Base-by-base conservation (phyloP, 768 basidiomycete species). In the Pleurotus tuoliensis region DNA sequence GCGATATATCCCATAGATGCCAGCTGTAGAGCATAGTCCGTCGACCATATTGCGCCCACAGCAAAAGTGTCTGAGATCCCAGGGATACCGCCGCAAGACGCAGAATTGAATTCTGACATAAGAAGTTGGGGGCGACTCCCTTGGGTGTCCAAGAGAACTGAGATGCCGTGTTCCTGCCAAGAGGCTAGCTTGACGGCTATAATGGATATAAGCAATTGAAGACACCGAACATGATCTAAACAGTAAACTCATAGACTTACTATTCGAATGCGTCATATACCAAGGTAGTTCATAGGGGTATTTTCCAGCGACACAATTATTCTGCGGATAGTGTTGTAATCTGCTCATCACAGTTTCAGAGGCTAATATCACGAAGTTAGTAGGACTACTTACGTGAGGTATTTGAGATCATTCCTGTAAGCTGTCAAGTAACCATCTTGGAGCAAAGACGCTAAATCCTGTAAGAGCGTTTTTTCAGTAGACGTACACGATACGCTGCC, bases 31-130 rank as follows among this genome's bases (percentile, higher is more conserved):
- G 78, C 73, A 64, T 82, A 82, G 61, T 83, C 80, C 6, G 76
- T 61, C 1, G 76, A 75, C 82, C 81, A 83, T 13, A 83, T 63
- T 1, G 79, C 70, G 5, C 76, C 76, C 6, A 77, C 79, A 11
- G 69, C 82, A 58, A 81, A 82, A 3, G 77, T 80, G 60, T 81
- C 70, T 1, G 80, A 82, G 46, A 82, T 70, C 9, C 69, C 70
- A 3, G 76, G 73, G 18, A 78, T 63, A n/a, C 81, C 82, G 15
- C 81, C 82, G 61, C 81, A 82, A 7, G 79, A 77, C 3, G 76
- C 78, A 4, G 74, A 75, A 65, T 81, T 83, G 61, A 81, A 82
- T 63, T 83, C 82, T 38, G 76, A 76, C 76, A 81, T 79, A 56
- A 81, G 69, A 30, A 82, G 62, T 55, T 71, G 65, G 57, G 71